These are phyloP conservation scores for Ottelia alismoides DNA, from an alignment of 106 monocot species.

Conservation along the genomic window DNA sequence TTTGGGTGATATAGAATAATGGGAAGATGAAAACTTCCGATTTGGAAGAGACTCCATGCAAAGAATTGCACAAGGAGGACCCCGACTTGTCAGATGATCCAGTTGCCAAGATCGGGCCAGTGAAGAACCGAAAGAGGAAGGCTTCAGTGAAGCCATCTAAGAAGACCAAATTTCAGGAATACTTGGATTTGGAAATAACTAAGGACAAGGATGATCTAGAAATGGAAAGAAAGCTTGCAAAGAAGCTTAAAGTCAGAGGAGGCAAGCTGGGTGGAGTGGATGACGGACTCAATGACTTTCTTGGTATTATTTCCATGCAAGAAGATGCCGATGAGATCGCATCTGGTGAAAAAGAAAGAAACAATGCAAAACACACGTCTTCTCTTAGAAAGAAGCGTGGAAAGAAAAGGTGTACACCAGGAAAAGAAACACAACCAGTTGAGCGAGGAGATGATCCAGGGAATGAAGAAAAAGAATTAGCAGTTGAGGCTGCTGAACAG, in stretches of 20 bases:
- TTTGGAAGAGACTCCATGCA: background rate
- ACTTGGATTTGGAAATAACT: conserved; percentile 54
- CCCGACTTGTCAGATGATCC: no score
- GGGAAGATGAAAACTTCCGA: background rate
- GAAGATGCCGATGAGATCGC: conserved; percentile 3
- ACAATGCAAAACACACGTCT: background rate
- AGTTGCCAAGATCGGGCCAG: background rate
- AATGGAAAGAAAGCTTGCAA: conserved; percentile 51
- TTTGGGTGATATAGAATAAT: background rate
- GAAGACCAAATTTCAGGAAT: conserved; percentile 75
- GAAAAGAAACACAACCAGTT: conserved; percentile 8
- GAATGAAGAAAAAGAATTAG: background rate
- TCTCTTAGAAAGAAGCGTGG: conserved; percentile 20
- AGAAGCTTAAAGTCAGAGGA: conserved; percentile 69
- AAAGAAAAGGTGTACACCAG: conserved; percentile 11
- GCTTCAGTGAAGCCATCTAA: conserved; percentile 16
- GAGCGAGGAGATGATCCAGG: background rate
- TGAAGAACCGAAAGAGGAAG: conserved; percentile 9
- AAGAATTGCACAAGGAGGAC: background rate
- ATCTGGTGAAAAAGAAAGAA: conserved; percentile 3
- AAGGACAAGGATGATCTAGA: conserved; percentile 27
- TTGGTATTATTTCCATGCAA: conserved; percentile 27
- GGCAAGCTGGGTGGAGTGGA: conserved; percentile 34
- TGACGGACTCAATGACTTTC: conserved; percentile 48
- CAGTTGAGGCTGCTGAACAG: background rate